Percentiles rank a stretch among this genome's conserved stretches.
Evolutionary conservation across 805 yeast genomes (phyloP).

Genomic region (Candida tibetensis): DNA sequence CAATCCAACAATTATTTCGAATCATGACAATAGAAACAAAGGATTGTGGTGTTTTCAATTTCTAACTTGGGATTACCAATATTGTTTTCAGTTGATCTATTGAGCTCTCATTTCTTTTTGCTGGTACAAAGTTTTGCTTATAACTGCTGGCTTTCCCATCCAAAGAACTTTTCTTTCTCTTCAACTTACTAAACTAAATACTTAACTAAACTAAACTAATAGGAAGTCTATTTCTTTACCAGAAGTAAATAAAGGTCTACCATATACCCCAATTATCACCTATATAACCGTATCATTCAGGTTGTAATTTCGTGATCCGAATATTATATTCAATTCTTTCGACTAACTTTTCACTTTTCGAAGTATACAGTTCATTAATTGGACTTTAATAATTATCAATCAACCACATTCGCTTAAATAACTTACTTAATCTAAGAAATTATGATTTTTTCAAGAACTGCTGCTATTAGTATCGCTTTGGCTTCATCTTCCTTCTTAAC

Average conservation of each 20-base stretch:
- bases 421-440: conserved; percentile 2
- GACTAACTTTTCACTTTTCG: neutral
- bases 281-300: neutral
- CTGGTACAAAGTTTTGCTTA: conserved; percentile 2
- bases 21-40: neutral
- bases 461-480: conserved; percentile 18
- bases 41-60: neutral
- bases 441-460: conserved; percentile 19
- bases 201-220: neutral
- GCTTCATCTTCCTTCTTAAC: conserved; percentile 14
- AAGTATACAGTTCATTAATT: neutral
- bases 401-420: conserved; percentile 6
- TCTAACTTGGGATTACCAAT: neutral
- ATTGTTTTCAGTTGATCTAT: neutral
- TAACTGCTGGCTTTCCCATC: conserved; percentile 1
- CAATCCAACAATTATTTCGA: neutral
- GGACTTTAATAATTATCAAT: neutral
- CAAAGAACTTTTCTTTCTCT: neutral
- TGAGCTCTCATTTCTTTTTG: neutral
- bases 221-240: neutral
- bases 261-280: neutral
- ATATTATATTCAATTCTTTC: neutral
- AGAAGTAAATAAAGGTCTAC: neutral
- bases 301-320: neutral
- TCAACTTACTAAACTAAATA: conserved; percentile 4